These are phyloP conservation scores for Dictyostelium intermedium DNA, from an alignment of 78 protist species.

Conservation along the genomic window DNA sequence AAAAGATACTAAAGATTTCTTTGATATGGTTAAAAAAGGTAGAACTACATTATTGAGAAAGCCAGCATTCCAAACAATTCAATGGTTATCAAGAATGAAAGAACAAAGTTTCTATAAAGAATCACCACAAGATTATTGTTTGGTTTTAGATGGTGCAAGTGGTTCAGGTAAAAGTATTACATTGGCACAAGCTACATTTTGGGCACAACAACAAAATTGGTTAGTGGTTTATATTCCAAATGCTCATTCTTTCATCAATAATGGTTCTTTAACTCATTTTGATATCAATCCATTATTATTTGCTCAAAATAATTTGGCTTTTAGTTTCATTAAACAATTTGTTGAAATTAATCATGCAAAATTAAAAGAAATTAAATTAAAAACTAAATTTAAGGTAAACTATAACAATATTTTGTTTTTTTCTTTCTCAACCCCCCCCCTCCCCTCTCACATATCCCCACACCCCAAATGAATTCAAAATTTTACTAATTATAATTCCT, in stretches of 20 bases:
- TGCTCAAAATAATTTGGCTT: constrained; percentile 39
- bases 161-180: constrained; percentile 58
- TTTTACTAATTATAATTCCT: too few relatives aligned
- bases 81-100: constrained; percentile 55
- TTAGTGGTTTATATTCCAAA: constrained; percentile 71
- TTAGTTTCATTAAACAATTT: background rate
- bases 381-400: constrained; percentile 54
- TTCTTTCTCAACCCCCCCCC: background rate
- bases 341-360: constrained; percentile 27
- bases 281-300: constrained; percentile 37
- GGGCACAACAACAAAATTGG: constrained; percentile 82
- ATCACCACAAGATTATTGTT: constrained; percentile 8
- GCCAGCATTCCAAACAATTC: constrained; percentile 49
- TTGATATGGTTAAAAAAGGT: background rate
- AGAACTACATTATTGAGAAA: constrained; percentile 68
- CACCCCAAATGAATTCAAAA: too few relatives aligned
- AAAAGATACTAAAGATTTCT: background rate
- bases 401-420: too few relatives aligned
- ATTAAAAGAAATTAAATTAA: constrained; percentile 47
- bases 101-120: constrained; percentile 28
- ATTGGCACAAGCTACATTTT: constrained; percentile 39
- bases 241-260: constrained; percentile 13
- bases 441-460: too few relatives aligned
- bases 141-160: constrained; percentile 38
- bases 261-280: constrained; percentile 33